These are phyloP conservation scores for Camelina laxa DNA, from an alignment of 345 rosid genomes.

Conservation along the genomic window DNA sequence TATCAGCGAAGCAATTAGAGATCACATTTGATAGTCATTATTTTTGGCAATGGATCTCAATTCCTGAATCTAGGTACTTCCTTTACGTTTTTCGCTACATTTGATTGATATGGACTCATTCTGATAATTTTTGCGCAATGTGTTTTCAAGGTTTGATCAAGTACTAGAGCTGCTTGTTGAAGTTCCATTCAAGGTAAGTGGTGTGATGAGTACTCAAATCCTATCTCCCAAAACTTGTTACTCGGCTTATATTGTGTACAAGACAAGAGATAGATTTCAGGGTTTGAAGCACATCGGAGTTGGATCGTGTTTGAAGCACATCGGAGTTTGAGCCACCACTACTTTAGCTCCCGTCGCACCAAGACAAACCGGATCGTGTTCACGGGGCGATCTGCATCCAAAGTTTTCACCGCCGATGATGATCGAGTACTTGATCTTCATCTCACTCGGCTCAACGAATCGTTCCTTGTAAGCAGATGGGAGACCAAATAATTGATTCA, in stretches of 20 bases:
- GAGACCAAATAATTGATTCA: no score
- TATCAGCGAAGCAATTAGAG: not conserved
- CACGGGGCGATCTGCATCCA: no score
- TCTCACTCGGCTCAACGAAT: no score
- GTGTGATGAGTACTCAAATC: not conserved
- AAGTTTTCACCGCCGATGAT: no score
- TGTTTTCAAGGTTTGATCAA: not conserved
- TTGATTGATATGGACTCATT: not conserved
- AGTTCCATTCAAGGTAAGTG: not conserved
- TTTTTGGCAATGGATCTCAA: not conserved
- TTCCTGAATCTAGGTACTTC: not conserved
- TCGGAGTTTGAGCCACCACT: no score
- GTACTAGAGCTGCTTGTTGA: not conserved
- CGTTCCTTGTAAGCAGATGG: no score
- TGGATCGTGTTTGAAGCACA: no score
- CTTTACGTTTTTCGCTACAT: not conserved
- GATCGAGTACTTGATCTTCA: no score
- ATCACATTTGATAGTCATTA: not conserved
- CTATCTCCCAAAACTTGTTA: constrained; percentile 31
- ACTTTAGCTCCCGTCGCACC: no score
- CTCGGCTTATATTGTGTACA: constrained; percentile 29
- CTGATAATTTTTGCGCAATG: not conserved
- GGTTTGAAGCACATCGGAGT: not conserved
- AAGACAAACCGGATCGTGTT: no score
- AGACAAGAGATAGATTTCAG: not conserved